Conservation (phyloP, 805 yeast genomes). For the Saccharomycopsis sp. region DNA sequence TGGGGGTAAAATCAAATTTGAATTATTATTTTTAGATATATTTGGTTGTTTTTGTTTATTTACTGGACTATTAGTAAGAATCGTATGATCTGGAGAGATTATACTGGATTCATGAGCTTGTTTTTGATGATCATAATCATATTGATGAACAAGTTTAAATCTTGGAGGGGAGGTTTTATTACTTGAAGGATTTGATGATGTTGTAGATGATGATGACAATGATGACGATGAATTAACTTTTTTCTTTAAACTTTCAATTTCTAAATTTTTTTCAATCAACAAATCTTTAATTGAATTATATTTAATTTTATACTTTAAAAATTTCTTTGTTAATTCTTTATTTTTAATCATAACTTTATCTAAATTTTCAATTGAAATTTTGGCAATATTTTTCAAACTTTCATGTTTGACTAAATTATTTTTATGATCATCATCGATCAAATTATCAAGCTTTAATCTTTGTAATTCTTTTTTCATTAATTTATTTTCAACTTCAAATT, state of each 20-base stretch:
- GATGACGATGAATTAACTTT: background rate
- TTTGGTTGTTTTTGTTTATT: too few species aligned
- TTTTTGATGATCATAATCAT: constrained; percentile 5
- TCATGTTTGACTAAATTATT: constrained; percentile 7
- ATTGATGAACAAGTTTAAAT: background rate
- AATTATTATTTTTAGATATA: too few species aligned
- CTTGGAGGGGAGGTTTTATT: background rate
- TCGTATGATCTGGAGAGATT: background rate
- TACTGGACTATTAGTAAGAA: background rate
- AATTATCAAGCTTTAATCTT: constrained; percentile 4
- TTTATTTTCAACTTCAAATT: constrained; percentile 37
- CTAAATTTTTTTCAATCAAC: constrained; percentile 8
- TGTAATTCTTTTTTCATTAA: constrained; percentile 35
- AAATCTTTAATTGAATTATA: constrained; percentile 14
- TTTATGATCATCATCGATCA: constrained; percentile 1
- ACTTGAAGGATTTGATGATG: background rate
- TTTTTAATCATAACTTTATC: constrained; percentile 7
- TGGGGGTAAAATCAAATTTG: background rate
- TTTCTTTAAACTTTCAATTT: constrained; percentile 9
- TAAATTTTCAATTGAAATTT: constrained; percentile 6
- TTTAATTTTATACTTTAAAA: constrained; percentile 17
- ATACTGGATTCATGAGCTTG: constrained; percentile 16
- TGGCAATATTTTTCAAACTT: constrained; percentile 8
- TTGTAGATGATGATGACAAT: background rate
- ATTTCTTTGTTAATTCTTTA: constrained; percentile 12